Evolutionary conservation across 2,329 filamentous ascomycete species (phyloP), one percentile per base, ranked within the genome.

Genomic region (Microsporum audouinii): DNA sequence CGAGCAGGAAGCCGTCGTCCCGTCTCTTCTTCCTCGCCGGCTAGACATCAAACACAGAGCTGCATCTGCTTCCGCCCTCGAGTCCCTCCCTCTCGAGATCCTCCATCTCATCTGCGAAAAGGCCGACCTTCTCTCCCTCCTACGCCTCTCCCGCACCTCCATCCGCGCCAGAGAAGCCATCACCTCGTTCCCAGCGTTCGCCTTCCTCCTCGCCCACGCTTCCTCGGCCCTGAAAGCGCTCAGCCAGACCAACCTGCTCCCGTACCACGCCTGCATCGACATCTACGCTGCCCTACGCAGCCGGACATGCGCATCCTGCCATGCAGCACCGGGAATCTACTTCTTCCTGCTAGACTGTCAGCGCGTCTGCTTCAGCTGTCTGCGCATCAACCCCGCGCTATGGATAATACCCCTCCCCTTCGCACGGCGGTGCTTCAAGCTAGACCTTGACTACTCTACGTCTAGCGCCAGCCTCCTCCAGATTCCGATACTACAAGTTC

Each of bases 151-250:
- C 14, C 65, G 61, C 39, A 64, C 64, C 27, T 70, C 66, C n/a
- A 23, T 66, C 17, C 57, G 65, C 41, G 69, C 66, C 6, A 71
- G 68, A 33, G 61, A 61, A 23, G 56, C 70, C 1, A 63, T 73
- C 12, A 65, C 69, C 33, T 61, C 64, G 12, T 67, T 74, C 5
- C 67, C 72, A 1, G 66, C 74, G 14, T 71, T 74, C 36, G 78
- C 73, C 73, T 72, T 75, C 38, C 68, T 73, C 38, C 74, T 76
- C 41, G 77, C 77, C 65, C 80, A 72, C 57, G 71, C 70, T 3
- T 69, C 68, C 14, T 59, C 60, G 17, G 57, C 66, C 17, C 51
- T 73, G 59, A 57, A 70, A 31, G 53, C 58, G 33, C 58, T 59
- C 55, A 27, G 10, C 12, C 12, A 33, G 3, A 6, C 12, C 23